Conservation (phyloP, 352 stramenopile genomes). For the Phytophthora crassamura region DNA sequence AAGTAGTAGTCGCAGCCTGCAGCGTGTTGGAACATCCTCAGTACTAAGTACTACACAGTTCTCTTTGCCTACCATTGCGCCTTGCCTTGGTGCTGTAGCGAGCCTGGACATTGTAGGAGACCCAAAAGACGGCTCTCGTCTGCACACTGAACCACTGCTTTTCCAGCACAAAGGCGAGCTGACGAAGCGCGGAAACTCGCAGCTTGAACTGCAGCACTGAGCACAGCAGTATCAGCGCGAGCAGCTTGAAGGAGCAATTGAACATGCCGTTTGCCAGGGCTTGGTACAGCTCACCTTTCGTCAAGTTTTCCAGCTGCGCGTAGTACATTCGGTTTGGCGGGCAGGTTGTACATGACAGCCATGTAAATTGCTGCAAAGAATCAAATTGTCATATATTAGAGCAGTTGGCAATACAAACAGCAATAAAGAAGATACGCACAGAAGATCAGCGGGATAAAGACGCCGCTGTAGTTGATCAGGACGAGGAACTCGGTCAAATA, state of each 20-base stretch:
- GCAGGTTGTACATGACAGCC: slow-evolving; percentile 26
- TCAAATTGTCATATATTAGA: neutral
- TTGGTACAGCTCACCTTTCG: slow-evolving; percentile 17
- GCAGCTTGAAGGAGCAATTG: slow-evolving; percentile 4
- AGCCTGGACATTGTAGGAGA: slow-evolving; percentile 37
- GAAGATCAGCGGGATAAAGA: slow-evolving; percentile 41
- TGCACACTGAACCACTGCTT: slow-evolving; percentile 30
- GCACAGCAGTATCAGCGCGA: slow-evolving; percentile 20
- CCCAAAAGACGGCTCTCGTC: slow-evolving; percentile 39
- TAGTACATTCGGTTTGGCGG: slow-evolving; percentile 36
- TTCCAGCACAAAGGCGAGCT: slow-evolving; percentile 47
- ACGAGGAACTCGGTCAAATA: slow-evolving; percentile 42
- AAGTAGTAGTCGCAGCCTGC: slow-evolving; percentile 40
- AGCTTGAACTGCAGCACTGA: slow-evolving; percentile 3
- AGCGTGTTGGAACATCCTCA: neutral
- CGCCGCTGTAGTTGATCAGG: slow-evolving; percentile 37
- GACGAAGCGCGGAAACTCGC: slow-evolving; percentile 16
- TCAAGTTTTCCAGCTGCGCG: slow-evolving; percentile 23
- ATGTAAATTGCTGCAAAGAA: slow-evolving; percentile 27
- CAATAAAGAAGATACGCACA: slow-evolving; percentile 16
- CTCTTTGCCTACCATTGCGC: neutral
- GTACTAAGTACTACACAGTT: neutral
- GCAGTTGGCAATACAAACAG: neutral
- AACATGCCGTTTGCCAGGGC: slow-evolving; percentile 22
- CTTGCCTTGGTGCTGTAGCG: slow-evolving; percentile 35